phyloP scores from a whole-genome alignment of 1,284 basidiomycete species.

The Phlebopus sp. region DNA sequence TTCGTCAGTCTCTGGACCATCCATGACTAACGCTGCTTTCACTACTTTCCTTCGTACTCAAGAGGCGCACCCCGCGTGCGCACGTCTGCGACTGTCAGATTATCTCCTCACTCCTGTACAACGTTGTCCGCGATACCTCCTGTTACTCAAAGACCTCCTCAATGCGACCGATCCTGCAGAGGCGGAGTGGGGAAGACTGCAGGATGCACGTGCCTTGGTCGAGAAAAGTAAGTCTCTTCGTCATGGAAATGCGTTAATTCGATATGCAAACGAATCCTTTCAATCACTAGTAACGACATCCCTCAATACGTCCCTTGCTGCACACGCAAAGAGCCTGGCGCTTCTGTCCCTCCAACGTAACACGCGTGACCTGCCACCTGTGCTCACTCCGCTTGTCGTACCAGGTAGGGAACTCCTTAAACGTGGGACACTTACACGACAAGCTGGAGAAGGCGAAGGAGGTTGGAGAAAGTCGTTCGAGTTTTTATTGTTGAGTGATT shows the following conservation, averaged over 20 bases:
- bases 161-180: slow-evolving; percentile 60
- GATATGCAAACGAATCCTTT: neutral
- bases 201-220: slow-evolving; percentile 60
- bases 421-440: slow-evolving; percentile 53
- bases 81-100: slow-evolving; percentile 71
- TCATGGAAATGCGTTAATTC: neutral
- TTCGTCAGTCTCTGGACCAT: slow-evolving; percentile 32
- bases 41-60: slow-evolving; percentile 57
- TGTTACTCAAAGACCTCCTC: slow-evolving; percentile 79
- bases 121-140: slow-evolving; percentile 80
- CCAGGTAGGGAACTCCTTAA: slow-evolving; percentile 79
- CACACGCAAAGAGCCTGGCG: slow-evolving; percentile 70
- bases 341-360: slow-evolving; percentile 75
- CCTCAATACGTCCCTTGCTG: slow-evolving; percentile 74
- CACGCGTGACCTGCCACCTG: slow-evolving; percentile 62
- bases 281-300: slow-evolving; percentile 63
- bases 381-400: slow-evolving; percentile 60
- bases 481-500: slow-evolving; percentile 81
- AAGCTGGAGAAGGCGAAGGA: slow-evolving; percentile 26
- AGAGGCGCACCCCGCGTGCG: slow-evolving; percentile 66
- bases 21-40: slow-evolving; percentile 43
- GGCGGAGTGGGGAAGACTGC: slow-evolving; percentile 60
- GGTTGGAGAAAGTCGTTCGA: slow-evolving; percentile 41
- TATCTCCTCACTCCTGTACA: slow-evolving; percentile 88
- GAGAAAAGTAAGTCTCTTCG: slow-evolving; percentile 58